Evolutionary conservation across 768 basidiomycete species (phyloP), one percentile per base, ranked within the genome.

Genomic region (Podaxis carcinomalis): DNA sequence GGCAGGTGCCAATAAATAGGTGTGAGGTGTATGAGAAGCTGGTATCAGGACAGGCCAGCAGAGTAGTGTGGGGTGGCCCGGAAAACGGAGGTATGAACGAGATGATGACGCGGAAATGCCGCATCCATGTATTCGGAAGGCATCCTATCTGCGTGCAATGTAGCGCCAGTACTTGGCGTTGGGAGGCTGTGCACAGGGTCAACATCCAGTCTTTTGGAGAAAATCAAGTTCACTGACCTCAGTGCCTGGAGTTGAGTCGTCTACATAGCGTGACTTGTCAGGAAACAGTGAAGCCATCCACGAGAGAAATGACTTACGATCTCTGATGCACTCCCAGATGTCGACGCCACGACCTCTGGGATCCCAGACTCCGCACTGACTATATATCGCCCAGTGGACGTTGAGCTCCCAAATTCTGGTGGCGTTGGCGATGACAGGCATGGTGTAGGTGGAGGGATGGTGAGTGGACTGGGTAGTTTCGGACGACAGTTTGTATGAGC

Each of bases 331-430:
- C 67, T 90, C 88, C 88, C 88, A 90, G 57, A 90, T 81, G 59
- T 89, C 86, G 44, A 90, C 89, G 27, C 86, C 83, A 42, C 83
- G 81, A 56, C 83, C 78, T 71, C 79, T 81, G 23, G 82, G 73
- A 72, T 90, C 85, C 88, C 88, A 90, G 13, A 86, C 78, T 57
- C 84, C 84, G 70, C 89, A 90, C 68, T 90, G 89, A 62, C 83
- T 83, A 69, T 82, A 79, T 47, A 85, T 64, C 23, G 78, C 66
- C 88, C 88, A 90, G 70, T 85, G 75, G 44, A 86, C 76, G 69
- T 87, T 85, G 67, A 79, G 66, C 70, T 89, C 88, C 88, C 88
- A 90, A 40, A 88, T 84, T 58, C 84, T 77, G 1, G 88, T 90
- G 23, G 86, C 84, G 66, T 86, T 85, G 67, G 78, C 80, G 58